Percentiles rank a stretch among this genome's conserved stretches.
These are phyloP conservation scores for Fusarium sp. DNA, from an alignment of 2,329 filamentous ascomycete species.

Conservation along the genomic window DNA sequence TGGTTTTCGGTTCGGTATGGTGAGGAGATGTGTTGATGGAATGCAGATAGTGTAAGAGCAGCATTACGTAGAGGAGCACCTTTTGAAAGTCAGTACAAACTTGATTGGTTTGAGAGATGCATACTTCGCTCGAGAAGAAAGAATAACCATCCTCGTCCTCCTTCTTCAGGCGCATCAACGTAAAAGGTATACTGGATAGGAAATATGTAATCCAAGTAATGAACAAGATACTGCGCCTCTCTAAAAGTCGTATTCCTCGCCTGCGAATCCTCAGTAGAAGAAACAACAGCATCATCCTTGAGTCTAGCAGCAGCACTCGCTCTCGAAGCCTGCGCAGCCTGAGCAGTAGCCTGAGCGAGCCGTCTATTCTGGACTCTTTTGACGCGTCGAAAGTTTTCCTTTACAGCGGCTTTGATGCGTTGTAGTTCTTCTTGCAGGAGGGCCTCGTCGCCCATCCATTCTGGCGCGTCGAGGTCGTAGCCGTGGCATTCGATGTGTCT, in stretches of 20 bases:
- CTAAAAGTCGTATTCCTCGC: slow-evolving; percentile 25
- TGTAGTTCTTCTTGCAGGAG: slow-evolving; percentile 45
- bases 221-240: slow-evolving; percentile 44
- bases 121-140: slow-evolving; percentile 24
- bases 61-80: slow-evolving; percentile 41
- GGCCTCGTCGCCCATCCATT: slow-evolving; percentile 47
- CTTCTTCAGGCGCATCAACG: slow-evolving; percentile 38
- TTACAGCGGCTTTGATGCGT: slow-evolving; percentile 40
- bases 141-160: slow-evolving; percentile 45
- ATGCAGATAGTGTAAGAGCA: slow-evolving; percentile 41
- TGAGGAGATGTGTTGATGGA: slow-evolving; percentile 42
- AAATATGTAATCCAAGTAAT: slow-evolving; percentile 47
- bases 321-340: not conserved
- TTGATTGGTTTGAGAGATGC: not conserved
- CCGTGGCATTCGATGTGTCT: slow-evolving; percentile 41
- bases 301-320: not conserved
- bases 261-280: not conserved
- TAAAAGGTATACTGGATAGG: slow-evolving; percentile 44
- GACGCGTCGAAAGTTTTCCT: slow-evolving; percentile 38
- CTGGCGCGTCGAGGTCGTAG: slow-evolving; percentile 47
- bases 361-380: slow-evolving; percentile 17
- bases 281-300: not conserved
- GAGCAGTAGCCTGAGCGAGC: not conserved
- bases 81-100: not conserved
- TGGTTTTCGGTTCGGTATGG: slow-evolving; percentile 29